phyloP scores from a whole-genome alignment of 345 rosid genomes.

The Pistacia atlantica region DNA sequence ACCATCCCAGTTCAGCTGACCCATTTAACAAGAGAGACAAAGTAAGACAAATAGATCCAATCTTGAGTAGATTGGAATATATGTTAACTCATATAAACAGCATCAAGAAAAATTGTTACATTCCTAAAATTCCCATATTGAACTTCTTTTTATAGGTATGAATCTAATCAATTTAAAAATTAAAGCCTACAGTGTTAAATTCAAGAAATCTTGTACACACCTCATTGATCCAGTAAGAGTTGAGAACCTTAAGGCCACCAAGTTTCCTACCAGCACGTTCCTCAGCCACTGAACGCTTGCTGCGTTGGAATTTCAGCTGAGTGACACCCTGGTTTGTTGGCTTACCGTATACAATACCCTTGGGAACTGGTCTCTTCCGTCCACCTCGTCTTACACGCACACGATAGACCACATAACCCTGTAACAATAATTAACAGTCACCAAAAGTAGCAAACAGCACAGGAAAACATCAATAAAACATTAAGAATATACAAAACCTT shows the following conservation, averaged over 20 bases:
- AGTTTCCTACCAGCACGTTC: constrained; percentile 81
- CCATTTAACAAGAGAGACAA: not conserved
- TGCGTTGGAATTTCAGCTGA: constrained; percentile 78
- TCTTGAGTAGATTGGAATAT: not conserved
- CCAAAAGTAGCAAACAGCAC: not conserved
- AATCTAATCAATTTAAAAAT: not conserved
- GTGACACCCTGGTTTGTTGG: constrained; percentile 92
- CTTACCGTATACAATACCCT: constrained; percentile 91
- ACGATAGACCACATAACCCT: constrained; percentile 83
- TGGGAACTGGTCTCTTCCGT: constrained; percentile 82
- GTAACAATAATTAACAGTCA: constrained; percentile 8
- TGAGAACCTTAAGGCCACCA: constrained; percentile 75
- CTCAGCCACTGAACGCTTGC: constrained; percentile 87
- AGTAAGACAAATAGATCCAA: not conserved
- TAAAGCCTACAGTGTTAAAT: not conserved
- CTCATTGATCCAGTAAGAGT: constrained; percentile 91
- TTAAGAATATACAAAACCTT: not conserved
- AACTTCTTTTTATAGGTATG: not conserved
- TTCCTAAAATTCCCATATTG: not conserved
- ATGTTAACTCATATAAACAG: not conserved
- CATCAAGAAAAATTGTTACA: not conserved
- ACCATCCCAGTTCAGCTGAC: not conserved
- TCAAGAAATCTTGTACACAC: constrained; percentile 28
- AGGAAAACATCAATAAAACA: not conserved
- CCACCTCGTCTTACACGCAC: constrained; percentile 92